Evolutionary conservation across 176 grass and related monocot species (phyloP).

Genomic region (Lolium multiflorum): DNA sequence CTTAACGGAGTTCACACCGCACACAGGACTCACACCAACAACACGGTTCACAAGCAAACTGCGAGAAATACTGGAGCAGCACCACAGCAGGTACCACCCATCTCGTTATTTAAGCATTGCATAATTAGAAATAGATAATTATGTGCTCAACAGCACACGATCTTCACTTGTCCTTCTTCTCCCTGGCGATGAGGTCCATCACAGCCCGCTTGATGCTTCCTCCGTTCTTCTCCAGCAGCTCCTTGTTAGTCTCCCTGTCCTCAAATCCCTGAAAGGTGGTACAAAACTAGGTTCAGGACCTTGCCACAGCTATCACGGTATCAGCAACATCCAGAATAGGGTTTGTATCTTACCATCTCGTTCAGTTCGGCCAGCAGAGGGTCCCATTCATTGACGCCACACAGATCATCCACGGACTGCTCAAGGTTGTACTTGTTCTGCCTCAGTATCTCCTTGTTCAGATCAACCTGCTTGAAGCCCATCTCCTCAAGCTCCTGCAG

Average conservation of each 20-base stretch:
- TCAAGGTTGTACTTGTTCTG: constrained; percentile 85
- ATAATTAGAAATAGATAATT: constrained; percentile 39
- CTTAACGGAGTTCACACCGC: constrained; percentile 1
- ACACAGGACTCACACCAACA: constrained; percentile 17
- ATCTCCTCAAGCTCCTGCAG: constrained; percentile 88
- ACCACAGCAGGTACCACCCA: neutral
- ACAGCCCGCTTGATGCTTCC: constrained; percentile 97
- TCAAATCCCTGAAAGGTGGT: constrained; percentile 71
- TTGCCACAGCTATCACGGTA: neutral
- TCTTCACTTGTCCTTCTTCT: constrained; percentile 65
- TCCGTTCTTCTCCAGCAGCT: constrained; percentile 76
- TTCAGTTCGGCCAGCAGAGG: constrained; percentile 80
- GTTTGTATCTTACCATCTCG: constrained; percentile 67
- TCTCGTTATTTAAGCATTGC: constrained; percentile 50
- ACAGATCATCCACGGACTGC: constrained; percentile 84
- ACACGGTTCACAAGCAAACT: constrained; percentile 30
- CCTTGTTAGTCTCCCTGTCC: constrained; percentile 78
- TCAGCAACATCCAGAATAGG: neutral
- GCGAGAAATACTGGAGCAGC: constrained; percentile 25
- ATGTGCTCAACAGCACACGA: constrained; percentile 40
- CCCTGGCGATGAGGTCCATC: constrained; percentile 83
- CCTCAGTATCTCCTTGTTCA: constrained; percentile 96
- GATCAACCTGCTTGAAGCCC: constrained; percentile 91
- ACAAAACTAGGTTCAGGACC: constrained; percentile 10
- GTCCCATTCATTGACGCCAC: constrained; percentile 80